Evolutionary conservation across 805 yeast species (phyloP).

Genomic region (Geotrichum ghanense): DNA sequence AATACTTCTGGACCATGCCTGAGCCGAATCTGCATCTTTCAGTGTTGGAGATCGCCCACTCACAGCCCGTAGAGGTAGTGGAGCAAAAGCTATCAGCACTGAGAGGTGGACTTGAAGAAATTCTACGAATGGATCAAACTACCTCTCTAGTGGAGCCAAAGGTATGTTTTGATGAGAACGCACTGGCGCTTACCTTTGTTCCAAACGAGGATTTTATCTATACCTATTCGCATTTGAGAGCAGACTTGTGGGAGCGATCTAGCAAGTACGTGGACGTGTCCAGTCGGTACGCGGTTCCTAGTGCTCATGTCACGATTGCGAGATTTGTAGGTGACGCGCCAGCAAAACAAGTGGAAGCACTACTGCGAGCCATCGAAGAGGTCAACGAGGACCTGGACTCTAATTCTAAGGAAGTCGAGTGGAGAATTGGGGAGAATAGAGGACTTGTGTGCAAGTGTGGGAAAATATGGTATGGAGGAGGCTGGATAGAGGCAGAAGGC

Average conservation of each 20-base stretch:
- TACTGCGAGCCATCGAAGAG: constrained; percentile 10
- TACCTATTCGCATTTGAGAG: constrained; percentile 1
- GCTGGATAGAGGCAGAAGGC: constrained; percentile 4
- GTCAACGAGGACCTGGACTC: constrained; percentile 8
- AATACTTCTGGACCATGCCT: constrained; percentile 6
- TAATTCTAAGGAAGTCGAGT: background rate
- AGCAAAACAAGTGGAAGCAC: constrained; percentile 5
- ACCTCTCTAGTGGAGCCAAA: constrained; percentile 4
- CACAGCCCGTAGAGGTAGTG: constrained; percentile 3
- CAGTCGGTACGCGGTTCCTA: constrained; percentile 14
- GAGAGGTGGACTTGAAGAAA: background rate
- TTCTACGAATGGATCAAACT: background rate
- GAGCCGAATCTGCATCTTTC: constrained; percentile 6
- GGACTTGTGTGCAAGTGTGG: constrained; percentile 8
- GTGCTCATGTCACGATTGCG: constrained; percentile 17
- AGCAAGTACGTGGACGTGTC: constrained; percentile 4
- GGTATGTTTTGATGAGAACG: constrained; percentile 7
- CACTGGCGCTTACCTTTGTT: constrained; percentile 6
- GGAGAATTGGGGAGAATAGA: constrained; percentile 4
- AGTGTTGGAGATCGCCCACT: constrained; percentile 8
- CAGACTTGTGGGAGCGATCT: background rate
- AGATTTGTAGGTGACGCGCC: constrained; percentile 11
- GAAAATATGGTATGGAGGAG: constrained; percentile 9
- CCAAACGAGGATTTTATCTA: background rate
- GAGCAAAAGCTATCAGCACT: background rate